These are phyloP conservation scores for Diaporthe citriasiana DNA, from an alignment of 2,329 filamentous ascomycete genomes.

Conservation along the genomic window DNA sequence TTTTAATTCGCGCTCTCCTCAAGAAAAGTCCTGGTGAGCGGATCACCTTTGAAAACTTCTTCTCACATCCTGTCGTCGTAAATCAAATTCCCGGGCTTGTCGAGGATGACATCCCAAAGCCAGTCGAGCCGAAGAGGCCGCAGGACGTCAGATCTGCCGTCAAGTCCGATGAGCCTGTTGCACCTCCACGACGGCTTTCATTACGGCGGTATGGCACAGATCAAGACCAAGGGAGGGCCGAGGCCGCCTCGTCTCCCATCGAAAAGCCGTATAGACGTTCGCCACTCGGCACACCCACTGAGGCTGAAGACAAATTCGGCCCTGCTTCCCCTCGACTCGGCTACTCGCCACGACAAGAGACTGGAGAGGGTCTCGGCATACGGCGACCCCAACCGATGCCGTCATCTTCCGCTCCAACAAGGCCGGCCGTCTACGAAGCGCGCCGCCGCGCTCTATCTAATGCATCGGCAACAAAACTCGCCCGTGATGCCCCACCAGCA, in stretches of 20 bases:
- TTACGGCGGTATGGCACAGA: constrained; percentile 58
- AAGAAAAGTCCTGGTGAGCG: constrained; percentile 90
- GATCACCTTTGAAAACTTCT: constrained; percentile 89
- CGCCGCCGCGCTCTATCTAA: constrained; percentile 58
- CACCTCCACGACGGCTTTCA: constrained; percentile 54
- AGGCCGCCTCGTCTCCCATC: constrained; percentile 55
- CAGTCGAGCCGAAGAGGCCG: constrained; percentile 49
- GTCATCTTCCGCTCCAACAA: constrained; percentile 63
- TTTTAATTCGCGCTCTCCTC: constrained; percentile 82
- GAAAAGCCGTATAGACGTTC: constrained; percentile 59
- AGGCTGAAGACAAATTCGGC: constrained; percentile 50
- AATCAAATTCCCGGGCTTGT: constrained; percentile 84
- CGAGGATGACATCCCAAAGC: constrained; percentile 77
- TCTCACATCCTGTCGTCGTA: constrained; percentile 79
- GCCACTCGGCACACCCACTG: constrained; percentile 59
- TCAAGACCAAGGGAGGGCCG: constrained; percentile 53
- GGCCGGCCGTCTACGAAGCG: constrained; percentile 55
- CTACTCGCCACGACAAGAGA: constrained; percentile 62
- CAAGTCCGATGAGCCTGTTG: constrained; percentile 50
- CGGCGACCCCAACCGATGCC: constrained; percentile 62
- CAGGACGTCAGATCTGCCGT: constrained; percentile 53
- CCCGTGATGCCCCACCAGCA: constrained; percentile 53
- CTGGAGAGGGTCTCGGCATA: constrained; percentile 65
- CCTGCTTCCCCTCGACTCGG: constrained; percentile 52
- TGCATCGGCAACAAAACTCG: constrained; percentile 53